Evolutionary conservation across 169 alveolate genomes (phyloP).

Genomic region (Eimeria sp.): DNA sequence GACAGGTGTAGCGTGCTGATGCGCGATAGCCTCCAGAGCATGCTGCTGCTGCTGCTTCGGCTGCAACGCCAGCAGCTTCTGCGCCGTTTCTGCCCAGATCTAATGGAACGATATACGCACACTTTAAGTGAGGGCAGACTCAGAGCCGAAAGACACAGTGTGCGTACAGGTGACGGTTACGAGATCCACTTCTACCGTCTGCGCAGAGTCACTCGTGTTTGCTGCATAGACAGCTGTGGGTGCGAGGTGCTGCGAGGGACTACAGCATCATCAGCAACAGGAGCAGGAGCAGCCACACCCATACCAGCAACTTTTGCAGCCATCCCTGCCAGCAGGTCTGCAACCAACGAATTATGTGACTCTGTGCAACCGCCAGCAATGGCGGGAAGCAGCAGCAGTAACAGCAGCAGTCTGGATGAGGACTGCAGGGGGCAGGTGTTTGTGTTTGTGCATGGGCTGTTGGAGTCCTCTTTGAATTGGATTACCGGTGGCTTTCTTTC

Average conservation of each 20-base stretch:
- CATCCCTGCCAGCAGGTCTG: neutral
- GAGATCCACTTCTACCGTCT: conserved; percentile 70
- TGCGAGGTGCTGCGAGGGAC: conserved; percentile 14
- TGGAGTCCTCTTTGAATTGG: conserved; percentile 93
- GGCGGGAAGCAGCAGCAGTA: conserved; percentile 31
- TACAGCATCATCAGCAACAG: conserved; percentile 15
- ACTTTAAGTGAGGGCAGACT: conserved; percentile 15
- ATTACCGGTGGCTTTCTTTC: conserved; percentile 88
- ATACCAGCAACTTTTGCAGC: conserved; percentile 1
- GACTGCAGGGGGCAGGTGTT: conserved; percentile 83
- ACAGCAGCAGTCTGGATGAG: conserved; percentile 19
- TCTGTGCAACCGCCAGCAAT: neutral
- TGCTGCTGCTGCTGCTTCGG: conserved; percentile 55
- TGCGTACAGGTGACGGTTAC: conserved; percentile 75
- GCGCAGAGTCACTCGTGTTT: conserved; percentile 49
- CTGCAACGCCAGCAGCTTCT: conserved; percentile 79
- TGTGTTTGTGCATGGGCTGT: conserved; percentile 93
- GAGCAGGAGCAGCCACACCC: neutral
- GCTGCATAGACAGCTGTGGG: conserved; percentile 47
- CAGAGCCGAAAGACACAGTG: conserved; percentile 74
- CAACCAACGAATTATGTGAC: neutral
- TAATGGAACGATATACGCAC: conserved; percentile 74
- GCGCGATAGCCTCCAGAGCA: conserved; percentile 6
- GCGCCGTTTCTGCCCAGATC: conserved; percentile 74
- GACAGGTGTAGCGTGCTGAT: conserved; percentile 1